Base-by-base conservation (phyloP, 2,329 filamentous ascomycete genomes). In the Clonostachys rosea region DNA sequence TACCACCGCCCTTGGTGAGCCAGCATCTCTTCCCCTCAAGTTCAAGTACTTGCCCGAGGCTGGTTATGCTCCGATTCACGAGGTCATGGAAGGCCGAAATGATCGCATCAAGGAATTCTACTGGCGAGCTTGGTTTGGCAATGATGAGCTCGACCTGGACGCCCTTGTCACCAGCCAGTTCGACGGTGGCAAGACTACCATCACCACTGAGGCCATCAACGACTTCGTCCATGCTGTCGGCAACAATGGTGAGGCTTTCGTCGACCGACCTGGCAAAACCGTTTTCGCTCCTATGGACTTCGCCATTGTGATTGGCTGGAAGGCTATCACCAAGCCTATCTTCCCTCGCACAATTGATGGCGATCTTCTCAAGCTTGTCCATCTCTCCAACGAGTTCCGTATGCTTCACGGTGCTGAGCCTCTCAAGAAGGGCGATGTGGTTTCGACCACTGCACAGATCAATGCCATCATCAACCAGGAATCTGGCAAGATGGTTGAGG, bases 101-200 rank as follows among this genome's bases (percentile, higher is more conserved):
- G 92, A 99, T 64, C 88, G 90, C 54, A 97, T 99, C 76, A 99
- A 99, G 77, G 89, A 96, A 68, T 99, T 99, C 67, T 99, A 99
- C 78, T 99, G 95, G 84, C 85, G 86, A 57, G 86, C 95, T 55
- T 99, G 94, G 94, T 99, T 99, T 59, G 94, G 91, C 40, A 80
- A 91, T 50, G 91, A 96, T 60, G 70, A 78, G 40, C 78, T 95
- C 44, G 86, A 95, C 47, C 88, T 96, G 47, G 86, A 96, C 59
- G 86, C 87, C 14, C 78, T 89, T 35, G 88, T 96, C 45, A 91
- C 89, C 6, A 87, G 89, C 62, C 85, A 84, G 56, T 99, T 99
- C 62, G 89, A 94, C 55, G 94, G 94, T 62, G 94, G 94, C 54
- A 84, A 85, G 56, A 82, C 90, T 6, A 90, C 81, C 24, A 91